A percentile compares a stretch with the other conserved stretches of the same genome.
Conservation (phyloP, 352 stramenopile genomes). For the Thraustochytrium sp. region DNA sequence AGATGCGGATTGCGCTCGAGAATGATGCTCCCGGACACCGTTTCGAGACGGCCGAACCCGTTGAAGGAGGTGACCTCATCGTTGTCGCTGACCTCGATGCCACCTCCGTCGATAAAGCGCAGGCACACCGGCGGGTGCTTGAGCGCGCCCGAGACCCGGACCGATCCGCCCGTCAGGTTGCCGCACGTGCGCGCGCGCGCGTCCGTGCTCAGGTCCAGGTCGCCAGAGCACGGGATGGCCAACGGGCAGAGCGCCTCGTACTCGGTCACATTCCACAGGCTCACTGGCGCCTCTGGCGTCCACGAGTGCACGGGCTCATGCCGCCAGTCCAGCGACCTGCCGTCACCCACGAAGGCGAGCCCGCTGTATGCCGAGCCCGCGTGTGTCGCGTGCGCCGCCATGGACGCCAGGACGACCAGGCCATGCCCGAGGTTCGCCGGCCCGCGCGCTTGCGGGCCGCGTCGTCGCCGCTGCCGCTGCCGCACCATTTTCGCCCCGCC, state of each 20-base stretch:
- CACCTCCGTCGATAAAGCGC: not conserved
- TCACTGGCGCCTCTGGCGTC: not conserved
- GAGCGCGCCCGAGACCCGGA: not conserved
- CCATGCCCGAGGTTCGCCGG: too few species aligned
- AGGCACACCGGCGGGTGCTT: not conserved
- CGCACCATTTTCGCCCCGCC: too few species aligned
- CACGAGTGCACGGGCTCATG: not conserved
- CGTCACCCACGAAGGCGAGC: not conserved
- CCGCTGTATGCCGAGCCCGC: not conserved
- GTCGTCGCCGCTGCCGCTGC: too few species aligned
- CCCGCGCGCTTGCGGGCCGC: too few species aligned
- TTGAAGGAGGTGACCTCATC: not conserved
- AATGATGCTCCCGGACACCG: not conserved
- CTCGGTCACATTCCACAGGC: not conserved
- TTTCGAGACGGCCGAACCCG: not conserved
- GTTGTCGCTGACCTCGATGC: not conserved
- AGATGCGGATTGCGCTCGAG: not conserved
- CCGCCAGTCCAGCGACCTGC: not conserved
- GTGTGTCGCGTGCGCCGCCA: too few species aligned
- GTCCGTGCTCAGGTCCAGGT: not conserved
- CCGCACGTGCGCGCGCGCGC: not conserved
- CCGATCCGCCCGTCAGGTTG: not conserved
- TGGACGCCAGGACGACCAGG: too few species aligned
- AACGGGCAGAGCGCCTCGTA: not conserved
- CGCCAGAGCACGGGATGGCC: not conserved